These are phyloP conservation scores for California macrophylla DNA, from an alignment of 441 rosid species.

Conservation along the genomic window DNA sequence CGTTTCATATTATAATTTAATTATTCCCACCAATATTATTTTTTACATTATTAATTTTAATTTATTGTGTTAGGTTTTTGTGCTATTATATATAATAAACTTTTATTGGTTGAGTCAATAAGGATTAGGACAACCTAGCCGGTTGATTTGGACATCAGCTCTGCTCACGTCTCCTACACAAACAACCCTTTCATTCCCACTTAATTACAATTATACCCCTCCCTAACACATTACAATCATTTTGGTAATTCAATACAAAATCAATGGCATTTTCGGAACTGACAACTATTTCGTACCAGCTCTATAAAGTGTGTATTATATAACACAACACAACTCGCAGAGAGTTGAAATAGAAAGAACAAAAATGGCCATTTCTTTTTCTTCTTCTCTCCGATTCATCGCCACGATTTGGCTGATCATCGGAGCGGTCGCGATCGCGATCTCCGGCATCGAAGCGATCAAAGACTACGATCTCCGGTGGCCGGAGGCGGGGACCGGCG, in stretches of 20 bases:
- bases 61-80: no score
- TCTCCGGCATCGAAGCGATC: slow-evolving; percentile 10
- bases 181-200: no score
- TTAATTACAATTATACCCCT: no score
- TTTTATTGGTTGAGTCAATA: no score
- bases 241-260: neutral
- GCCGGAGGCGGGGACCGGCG: slow-evolving; percentile 19
- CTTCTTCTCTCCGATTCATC: slow-evolving; percentile 15
- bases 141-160: no score
- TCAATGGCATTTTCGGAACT: neutral
- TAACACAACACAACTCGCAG: neutral
- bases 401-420: slow-evolving; percentile 18
- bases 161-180: no score
- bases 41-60: no score
- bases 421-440: slow-evolving; percentile 16
- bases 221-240: no score
- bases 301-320: neutral
- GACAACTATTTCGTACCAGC: neutral
- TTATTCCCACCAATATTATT: no score
- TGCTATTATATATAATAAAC: no score
- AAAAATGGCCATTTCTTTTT: slow-evolving; percentile 29
- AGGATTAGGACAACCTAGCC: no score
- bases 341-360: neutral
- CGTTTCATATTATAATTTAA: no score
- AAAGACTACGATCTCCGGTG: slow-evolving; percentile 30